phyloP scores from a whole-genome alignment of 441 rosid genomes.

The Populus hybrid region DNA sequence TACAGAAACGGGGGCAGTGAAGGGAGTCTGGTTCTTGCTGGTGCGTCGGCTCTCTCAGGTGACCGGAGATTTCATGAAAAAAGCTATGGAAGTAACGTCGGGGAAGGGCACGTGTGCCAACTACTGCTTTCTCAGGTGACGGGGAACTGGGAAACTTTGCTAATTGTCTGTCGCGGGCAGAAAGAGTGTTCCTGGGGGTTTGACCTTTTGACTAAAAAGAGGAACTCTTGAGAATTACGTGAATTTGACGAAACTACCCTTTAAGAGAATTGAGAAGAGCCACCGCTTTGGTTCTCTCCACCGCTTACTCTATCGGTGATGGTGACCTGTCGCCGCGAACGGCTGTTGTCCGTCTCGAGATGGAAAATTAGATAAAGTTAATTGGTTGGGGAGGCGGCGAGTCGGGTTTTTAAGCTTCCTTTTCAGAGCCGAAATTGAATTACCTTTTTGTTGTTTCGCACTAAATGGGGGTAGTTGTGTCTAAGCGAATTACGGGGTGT shows the following conservation, averaged over 20 bases:
- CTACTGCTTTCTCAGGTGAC: conserved; percentile 13
- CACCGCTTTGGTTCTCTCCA: neutral
- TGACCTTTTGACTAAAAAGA: neutral
- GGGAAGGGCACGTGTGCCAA: conserved; percentile 4
- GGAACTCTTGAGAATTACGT: neutral
- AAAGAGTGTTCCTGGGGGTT: neutral
- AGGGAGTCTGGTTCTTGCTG: neutral
- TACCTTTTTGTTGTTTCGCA: neutral
- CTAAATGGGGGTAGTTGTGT: neutral
- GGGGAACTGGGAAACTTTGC: neutral
- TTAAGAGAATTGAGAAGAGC: neutral
- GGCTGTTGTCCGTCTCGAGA: neutral
- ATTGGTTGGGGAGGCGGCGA: neutral
- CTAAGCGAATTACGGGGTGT: neutral
- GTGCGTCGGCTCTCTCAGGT: neutral
- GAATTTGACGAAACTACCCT: neutral
- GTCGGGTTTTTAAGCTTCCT: neutral
- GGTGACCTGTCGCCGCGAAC: neutral
- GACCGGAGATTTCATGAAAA: conserved; percentile 16
- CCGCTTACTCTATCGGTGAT: neutral
- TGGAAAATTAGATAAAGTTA: neutral
- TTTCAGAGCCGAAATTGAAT: neutral
- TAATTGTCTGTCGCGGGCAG: conserved; percentile 1
- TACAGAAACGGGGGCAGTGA: conserved; percentile 1
- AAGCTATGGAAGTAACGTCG: neutral